A percentile compares a stretch with the other conserved stretches of the same genome.
phyloP scores from a whole-genome alignment of 371 early-diverging fungal genomes.

The Mucor plumbeus region DNA sequence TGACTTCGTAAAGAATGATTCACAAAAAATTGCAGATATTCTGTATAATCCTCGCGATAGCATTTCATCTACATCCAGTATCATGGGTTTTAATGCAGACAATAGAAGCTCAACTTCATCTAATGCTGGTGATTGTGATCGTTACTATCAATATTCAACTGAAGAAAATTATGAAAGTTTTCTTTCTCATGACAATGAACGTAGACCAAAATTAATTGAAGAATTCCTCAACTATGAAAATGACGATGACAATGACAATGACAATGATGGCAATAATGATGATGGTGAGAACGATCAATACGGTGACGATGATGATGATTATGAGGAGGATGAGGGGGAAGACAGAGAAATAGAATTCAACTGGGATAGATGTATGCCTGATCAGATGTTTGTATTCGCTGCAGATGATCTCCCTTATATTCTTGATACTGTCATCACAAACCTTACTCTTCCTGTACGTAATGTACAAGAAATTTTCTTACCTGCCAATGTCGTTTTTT shows the following conservation, averaged over 20 bases:
- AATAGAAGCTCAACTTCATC: conserved; percentile 39
- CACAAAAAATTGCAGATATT: conserved; percentile 63
- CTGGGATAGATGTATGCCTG: conserved; percentile 78
- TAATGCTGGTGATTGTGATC: conserved; percentile 47
- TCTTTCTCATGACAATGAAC: conserved; percentile 57
- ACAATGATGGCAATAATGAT: not conserved
- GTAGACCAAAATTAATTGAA: conserved; percentile 48
- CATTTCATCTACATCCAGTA: conserved; percentile 57
- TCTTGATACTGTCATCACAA: conserved; percentile 70
- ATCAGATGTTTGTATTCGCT: conserved; percentile 93
- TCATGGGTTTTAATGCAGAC: conserved; percentile 29
- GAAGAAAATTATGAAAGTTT: conserved; percentile 50
- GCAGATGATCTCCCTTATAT: conserved; percentile 70
- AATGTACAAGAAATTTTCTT: conserved; percentile 67
- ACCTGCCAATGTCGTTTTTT: conserved; percentile 85
- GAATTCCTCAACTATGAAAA: conserved; percentile 32
- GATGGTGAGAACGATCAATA: conserved; percentile 18
- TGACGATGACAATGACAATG: conserved; percentile 8
- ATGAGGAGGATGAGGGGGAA: conserved; percentile 27
- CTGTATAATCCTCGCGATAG: conserved; percentile 66
- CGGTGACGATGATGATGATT: conserved; percentile 21
- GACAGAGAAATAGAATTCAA: conserved; percentile 52
- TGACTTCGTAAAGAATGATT: conserved; percentile 73
- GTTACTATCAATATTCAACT: conserved; percentile 51
- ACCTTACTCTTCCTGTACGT: conserved; percentile 61